Evolutionary conservation across 257 asterid genomes (phyloP).

Genomic region (Solanum pimpinellifolium): DNA sequence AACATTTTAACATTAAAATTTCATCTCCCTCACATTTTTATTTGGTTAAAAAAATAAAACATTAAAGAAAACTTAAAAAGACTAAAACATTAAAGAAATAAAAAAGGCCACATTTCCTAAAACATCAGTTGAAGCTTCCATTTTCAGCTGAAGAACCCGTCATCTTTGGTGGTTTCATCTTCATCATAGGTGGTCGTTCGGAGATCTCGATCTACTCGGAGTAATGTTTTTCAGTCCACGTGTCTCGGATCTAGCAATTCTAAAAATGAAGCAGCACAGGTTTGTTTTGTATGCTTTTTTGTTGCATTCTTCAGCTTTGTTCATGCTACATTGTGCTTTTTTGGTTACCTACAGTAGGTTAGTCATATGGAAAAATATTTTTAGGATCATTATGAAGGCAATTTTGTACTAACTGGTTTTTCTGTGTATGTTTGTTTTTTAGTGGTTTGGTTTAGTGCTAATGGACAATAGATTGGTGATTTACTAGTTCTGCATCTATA

Average conservation of each 20-base stretch:
- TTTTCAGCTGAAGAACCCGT: not conserved
- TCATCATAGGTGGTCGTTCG: conserved; percentile 21
- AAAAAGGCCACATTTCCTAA: no score
- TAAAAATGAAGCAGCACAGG: conserved; percentile 35
- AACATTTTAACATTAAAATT: no score
- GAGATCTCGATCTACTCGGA: conserved; percentile 54
- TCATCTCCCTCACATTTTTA: no score
- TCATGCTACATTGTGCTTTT: not conserved
- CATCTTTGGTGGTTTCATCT: conserved; percentile 12
- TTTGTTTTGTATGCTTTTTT: not conserved
- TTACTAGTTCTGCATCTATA: not conserved
- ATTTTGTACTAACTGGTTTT: not conserved
- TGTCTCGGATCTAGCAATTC: conserved; percentile 53
- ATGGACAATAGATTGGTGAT: not conserved
- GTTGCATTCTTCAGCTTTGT: not conserved
- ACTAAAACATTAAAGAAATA: no score
- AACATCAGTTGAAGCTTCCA: no score
- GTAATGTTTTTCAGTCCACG: conserved; percentile 47
- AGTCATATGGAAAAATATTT: not conserved
- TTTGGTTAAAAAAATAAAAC: no score
- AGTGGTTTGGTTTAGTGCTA: not conserved
- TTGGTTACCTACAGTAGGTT: not conserved
- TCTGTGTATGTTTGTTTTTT: not conserved
- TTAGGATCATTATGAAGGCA: not conserved
- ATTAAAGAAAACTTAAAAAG: no score